Evolutionary conservation across 768 basidiomycete species (phyloP).

Genomic region (Mycena capillaripes): DNA sequence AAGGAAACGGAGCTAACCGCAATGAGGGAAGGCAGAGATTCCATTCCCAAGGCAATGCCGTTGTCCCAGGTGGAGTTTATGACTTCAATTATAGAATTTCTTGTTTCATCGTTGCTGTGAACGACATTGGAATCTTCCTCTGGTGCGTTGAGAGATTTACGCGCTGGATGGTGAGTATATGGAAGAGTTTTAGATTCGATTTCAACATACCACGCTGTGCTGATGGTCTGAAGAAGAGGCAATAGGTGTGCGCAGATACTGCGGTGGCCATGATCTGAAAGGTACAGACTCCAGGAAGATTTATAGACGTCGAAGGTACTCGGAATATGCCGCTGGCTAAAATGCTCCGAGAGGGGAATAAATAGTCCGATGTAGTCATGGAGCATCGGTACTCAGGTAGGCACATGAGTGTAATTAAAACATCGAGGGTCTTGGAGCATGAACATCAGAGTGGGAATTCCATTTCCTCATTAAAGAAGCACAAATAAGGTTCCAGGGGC

Average conservation of each 20-base stretch:
- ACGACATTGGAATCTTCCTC: not conserved
- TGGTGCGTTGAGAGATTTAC: not conserved
- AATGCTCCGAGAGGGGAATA: too few relatives aligned
- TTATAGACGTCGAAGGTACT: not conserved
- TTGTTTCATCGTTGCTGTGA: not conserved
- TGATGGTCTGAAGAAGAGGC: conserved; percentile 5
- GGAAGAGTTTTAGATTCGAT: not conserved
- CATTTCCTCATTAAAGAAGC: too few relatives aligned
- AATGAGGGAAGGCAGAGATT: not conserved
- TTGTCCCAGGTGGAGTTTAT: conserved; percentile 12
- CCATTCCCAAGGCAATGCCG: conserved; percentile 14
- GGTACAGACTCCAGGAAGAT: not conserved
- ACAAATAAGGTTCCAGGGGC: too few relatives aligned
- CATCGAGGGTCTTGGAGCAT: too few relatives aligned
- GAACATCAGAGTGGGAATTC: too few relatives aligned
- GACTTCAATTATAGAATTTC: not conserved
- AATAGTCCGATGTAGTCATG: too few relatives aligned
- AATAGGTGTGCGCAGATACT: not conserved
- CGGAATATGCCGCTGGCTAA: too few relatives aligned
- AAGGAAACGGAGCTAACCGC: not conserved
- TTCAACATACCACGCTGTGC: not conserved
- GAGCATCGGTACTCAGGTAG: too few relatives aligned
- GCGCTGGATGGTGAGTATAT: not conserved
- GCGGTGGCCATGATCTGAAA: not conserved
- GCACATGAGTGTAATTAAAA: too few relatives aligned